Evolutionary conservation across 2,329 filamentous ascomycete genomes (phyloP), one percentile per base, ranked within the genome.

Genomic region (Lecanicillium sp.): DNA sequence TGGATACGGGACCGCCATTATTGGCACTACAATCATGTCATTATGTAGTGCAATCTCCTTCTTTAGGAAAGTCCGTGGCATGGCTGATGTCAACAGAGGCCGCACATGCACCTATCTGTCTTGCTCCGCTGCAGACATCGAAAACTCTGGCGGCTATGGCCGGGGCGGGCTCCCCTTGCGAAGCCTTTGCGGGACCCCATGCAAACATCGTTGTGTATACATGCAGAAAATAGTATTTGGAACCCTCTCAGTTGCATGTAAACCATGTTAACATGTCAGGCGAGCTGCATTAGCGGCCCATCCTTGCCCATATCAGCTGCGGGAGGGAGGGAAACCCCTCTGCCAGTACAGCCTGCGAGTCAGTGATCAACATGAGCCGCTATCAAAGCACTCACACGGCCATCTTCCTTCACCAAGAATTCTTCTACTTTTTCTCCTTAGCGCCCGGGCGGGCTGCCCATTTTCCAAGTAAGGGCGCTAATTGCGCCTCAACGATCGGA

Each of bases 1-100:
- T 46, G 44, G 29, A 47, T 20, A 33, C 37, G n/a, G 7, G 27
- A 32, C 36, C 15, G 23, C 37, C 26, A 35, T 32, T 47, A 41
- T 21, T 33, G 10, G 37, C 29, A 10, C 14, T 35, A 15, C 29
- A 17, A 15, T 41, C 44, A 47, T 39, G 35, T 24, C 33, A 40
- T 47, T 23, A 19, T 38, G 36, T 47, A 33, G 44, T 40, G 27
- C 29, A 47, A 35, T 40, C 5, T 11, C 5, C 15, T 26, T 20
- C 6, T 40, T 27, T 15, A 6, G 21, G 12, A 21, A 15, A 21
- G 17, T 27, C 8, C 29, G n/a, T 41, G 9, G 26, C 36, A 9
- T 41, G 3, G 10, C 7, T 21, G 0, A 19, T 21, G 20, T 32
- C 6, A 33, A 35, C 17, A 1, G n/a, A 24, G 19, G 27, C 21